phyloP scores from a whole-genome alignment of 257 asterid genomes.

The Datura wrightii region DNA sequence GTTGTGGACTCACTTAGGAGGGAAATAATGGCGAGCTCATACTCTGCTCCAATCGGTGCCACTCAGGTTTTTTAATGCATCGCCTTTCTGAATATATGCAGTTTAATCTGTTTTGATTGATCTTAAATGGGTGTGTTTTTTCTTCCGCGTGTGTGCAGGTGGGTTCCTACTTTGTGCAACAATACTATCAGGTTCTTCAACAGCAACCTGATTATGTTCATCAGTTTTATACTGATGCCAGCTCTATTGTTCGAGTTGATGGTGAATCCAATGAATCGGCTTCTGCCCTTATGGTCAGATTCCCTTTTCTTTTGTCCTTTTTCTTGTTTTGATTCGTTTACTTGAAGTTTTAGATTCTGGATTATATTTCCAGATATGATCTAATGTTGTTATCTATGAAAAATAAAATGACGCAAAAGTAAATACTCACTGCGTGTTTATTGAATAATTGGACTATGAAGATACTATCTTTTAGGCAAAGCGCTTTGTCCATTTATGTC shows the following conservation, averaged over 20 bases:
- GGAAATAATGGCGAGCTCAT: slow-evolving; percentile 54
- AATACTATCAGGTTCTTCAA: slow-evolving; percentile 76
- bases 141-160: slow-evolving; percentile 48
- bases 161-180: slow-evolving; percentile 86
- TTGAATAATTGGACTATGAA: background rate
- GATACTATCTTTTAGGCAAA: slow-evolving; percentile 1
- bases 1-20: slow-evolving; percentile 32
- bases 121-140: background rate
- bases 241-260: slow-evolving; percentile 73
- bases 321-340: background rate
- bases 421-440: background rate
- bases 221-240: slow-evolving; percentile 80
- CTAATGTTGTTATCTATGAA: background rate
- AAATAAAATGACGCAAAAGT: background rate
- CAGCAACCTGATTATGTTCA: slow-evolving; percentile 67
- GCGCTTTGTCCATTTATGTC: background rate
- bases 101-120: background rate
- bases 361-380: background rate
- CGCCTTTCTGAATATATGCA: background rate
- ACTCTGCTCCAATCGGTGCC: slow-evolving; percentile 53
- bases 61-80: slow-evolving; percentile 49
- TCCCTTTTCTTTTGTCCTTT: background rate
- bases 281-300: slow-evolving; percentile 59
- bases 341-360: background rate
- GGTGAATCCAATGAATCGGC: slow-evolving; percentile 67